These are phyloP conservation scores for Russula sp. DNA, from an alignment of 768 basidiomycete genomes.

Conservation along the genomic window DNA sequence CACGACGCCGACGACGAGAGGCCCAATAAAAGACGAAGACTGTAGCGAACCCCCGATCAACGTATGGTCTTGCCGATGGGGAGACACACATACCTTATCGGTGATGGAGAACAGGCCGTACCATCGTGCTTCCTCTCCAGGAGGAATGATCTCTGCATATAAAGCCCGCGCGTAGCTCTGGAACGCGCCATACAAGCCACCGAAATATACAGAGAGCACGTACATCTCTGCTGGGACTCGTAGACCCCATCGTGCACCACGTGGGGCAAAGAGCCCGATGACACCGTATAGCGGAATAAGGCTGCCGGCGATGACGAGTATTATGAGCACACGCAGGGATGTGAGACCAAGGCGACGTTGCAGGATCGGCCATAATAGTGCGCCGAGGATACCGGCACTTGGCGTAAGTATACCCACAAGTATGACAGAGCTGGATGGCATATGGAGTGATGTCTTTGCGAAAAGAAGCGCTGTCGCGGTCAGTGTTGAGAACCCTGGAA, in stretches of 20 bases:
- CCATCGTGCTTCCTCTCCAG: slow-evolving; percentile 88
- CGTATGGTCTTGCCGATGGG: background rate
- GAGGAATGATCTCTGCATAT: slow-evolving; percentile 83
- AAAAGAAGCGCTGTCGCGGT: slow-evolving; percentile 91
- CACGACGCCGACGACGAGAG: slow-evolving; percentile 82
- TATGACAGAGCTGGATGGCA: slow-evolving; percentile 74
- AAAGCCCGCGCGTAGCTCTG: slow-evolving; percentile 86
- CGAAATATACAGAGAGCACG: slow-evolving; percentile 76
- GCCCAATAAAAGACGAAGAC: slow-evolving; percentile 92
- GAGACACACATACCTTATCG: slow-evolving; percentile 58
- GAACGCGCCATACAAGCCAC: slow-evolving; percentile 79
- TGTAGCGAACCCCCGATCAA: slow-evolving; percentile 36
- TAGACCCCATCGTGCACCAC: slow-evolving; percentile 55
- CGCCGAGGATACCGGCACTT: slow-evolving; percentile 73
- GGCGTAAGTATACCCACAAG: slow-evolving; percentile 80
- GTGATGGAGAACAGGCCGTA: slow-evolving; percentile 87
- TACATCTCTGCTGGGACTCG: slow-evolving; percentile 85
- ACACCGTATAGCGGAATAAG: slow-evolving; percentile 79
- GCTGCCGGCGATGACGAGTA: slow-evolving; percentile 63
- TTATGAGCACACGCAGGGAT: slow-evolving; percentile 63
- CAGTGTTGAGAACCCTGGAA: slow-evolving; percentile 82
- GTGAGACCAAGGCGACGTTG: slow-evolving; percentile 65
- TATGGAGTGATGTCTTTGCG: slow-evolving; percentile 81
- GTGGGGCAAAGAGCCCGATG: slow-evolving; percentile 66
- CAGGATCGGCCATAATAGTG: slow-evolving; percentile 73